phyloP scores from a whole-genome alignment of 140 eudicot species.

The Ambrosia hybrid region DNA sequence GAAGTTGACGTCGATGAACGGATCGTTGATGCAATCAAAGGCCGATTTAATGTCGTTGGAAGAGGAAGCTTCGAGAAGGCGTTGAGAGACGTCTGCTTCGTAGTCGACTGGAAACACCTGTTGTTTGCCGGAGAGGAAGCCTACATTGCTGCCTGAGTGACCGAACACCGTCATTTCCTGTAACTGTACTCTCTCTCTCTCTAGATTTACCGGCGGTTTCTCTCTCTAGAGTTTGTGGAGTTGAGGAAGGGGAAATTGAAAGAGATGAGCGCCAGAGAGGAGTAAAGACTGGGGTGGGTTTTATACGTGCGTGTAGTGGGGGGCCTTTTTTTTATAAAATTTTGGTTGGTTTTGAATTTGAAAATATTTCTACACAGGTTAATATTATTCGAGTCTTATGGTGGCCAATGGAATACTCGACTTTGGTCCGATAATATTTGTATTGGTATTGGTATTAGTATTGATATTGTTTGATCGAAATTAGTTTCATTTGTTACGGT shows the following conservation, averaged over 20 bases:
- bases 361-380: too few relatives aligned
- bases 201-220: not conserved
- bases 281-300: not conserved
- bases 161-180: constrained; percentile 70
- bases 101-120: constrained; percentile 86
- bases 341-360: too few relatives aligned
- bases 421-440: too few relatives aligned
- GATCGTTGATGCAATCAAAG: constrained; percentile 59
- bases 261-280: constrained; percentile 63
- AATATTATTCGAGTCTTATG: too few relatives aligned
- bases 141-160: constrained; percentile 51
- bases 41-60: constrained; percentile 51
- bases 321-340: not conserved
- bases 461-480: too few relatives aligned
- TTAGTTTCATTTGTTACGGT: too few relatives aligned
- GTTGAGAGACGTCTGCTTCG: constrained; percentile 76
- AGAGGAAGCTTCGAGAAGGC: constrained; percentile 63
- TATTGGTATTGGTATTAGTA: too few relatives aligned
- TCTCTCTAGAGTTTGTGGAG: constrained; percentile 18
- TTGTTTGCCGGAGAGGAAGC: constrained; percentile 53
- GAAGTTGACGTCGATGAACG: constrained; percentile 72
- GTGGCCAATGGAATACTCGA: too few relatives aligned
- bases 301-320: not conserved
- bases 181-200: not conserved
- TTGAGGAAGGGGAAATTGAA: constrained; percentile 52